Base-by-base conservation (phyloP, 2,329 filamentous ascomycete genomes). In the Hyphodiscus sp. region DNA sequence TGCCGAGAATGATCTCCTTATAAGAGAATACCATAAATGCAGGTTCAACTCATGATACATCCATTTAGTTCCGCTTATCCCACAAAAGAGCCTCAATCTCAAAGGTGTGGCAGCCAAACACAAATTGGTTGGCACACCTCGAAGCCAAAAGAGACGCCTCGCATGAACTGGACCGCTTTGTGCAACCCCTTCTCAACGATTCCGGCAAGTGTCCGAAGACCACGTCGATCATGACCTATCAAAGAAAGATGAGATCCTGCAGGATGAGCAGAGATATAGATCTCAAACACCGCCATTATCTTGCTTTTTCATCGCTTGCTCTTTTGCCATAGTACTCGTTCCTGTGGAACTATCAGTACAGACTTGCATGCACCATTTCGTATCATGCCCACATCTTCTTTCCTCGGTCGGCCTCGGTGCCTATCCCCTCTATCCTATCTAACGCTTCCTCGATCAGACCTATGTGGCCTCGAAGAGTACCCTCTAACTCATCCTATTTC, bases 401-500 rank as follows among this genome's bases (percentile, higher is more conserved):
- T 30, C 58, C 56, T 30, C 53, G 58, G 26, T 56, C 50, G 33
- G 50, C 55, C 45, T 60, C 50, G 20, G 51, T 56, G 41, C 33
- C 52, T 47, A 55, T 59, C 15, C 58, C 55, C 51, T 63, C 52
- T 8, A 60, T 47, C 44, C 57, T 48, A 23, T 59, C 54, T 8
- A 63, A 51, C 3, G 49, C 50, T 42, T 63, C 61, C 54, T 58
- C 58, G 23, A 62, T 61, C 9, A 59, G 41, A n/a, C 58, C 54
- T 38, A 61, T 62, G 29, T 62, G 53, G 2, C 53, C 58, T 43
- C 58, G 50, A 8, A 61, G 49, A 15, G 56, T 59, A 7, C 61
- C 60, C 46, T 61, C 56, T 26, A 59, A 49, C 45, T 59, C 55
- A 44, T 58, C 55, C 54, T 63, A 33, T 43, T n/a, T 20, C 44